phyloP scores from a whole-genome alignment of 2,329 filamentous ascomycete species.

The Bipolaris cookei region DNA sequence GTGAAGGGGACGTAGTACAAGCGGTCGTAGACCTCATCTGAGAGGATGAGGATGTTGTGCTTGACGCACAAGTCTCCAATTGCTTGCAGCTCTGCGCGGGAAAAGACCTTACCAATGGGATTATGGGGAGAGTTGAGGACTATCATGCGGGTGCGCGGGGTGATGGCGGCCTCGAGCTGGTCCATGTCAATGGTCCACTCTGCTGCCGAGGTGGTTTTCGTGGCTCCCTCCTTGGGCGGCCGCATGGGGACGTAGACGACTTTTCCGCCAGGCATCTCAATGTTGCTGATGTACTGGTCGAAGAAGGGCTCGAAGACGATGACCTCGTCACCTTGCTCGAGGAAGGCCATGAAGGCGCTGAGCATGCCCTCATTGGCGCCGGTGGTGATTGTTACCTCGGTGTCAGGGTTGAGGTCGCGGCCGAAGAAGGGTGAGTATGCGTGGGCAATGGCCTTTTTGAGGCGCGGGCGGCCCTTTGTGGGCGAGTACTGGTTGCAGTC shows the following conservation, averaged over 20 bases:
- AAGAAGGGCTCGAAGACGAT: constrained; percentile 99
- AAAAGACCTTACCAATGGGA: constrained; percentile 95
- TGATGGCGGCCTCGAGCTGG: constrained; percentile 81
- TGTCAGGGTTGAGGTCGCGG: constrained; percentile 80
- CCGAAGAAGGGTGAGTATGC: constrained; percentile 92
- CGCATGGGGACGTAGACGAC: constrained; percentile 96
- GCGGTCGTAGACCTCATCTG: constrained; percentile 79
- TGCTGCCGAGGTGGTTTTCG: constrained; percentile 79
- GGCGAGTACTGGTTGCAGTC: constrained; percentile 99
- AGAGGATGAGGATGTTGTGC: constrained; percentile 88
- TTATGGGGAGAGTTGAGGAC: constrained; percentile 91
- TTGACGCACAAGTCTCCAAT: constrained; percentile 91
- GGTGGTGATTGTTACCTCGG: constrained; percentile 92
- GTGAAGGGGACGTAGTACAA: constrained; percentile 96
- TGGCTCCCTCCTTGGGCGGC: constrained; percentile 80
- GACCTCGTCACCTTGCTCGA: constrained; percentile 93
- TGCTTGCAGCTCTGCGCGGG: constrained; percentile 77
- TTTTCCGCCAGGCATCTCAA: constrained; percentile 95
- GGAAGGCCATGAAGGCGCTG: constrained; percentile 96
- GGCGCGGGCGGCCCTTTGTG: constrained; percentile 86
- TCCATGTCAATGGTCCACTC: constrained; percentile 90
- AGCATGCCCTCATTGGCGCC: constrained; percentile 92
- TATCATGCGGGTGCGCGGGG: constrained; percentile 91
- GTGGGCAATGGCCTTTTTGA: constrained; percentile 91
- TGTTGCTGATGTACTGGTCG: constrained; percentile 98